Base-by-base conservation (phyloP, 768 basidiomycete species). In the Suillus decipiens region DNA sequence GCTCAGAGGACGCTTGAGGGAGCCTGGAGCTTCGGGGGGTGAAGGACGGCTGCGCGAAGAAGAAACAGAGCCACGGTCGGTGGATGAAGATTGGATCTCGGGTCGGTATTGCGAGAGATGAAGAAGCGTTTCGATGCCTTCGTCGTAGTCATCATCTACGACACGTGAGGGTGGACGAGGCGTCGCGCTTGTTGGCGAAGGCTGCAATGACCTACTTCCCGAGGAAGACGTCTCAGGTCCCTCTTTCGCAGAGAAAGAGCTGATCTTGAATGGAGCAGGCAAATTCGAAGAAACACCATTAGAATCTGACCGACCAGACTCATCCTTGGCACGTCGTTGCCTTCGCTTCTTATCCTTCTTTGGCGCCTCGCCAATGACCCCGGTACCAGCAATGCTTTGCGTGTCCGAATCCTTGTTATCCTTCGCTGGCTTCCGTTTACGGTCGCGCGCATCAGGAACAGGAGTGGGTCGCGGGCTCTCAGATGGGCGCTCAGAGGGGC, bases 81-180 rank as follows among this genome's bases (percentile, higher is more conserved):
- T 28, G 68, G 37, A 67, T 45, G 76, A 71, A 17, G 69, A 61
- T 7, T 72, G 53, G 31, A 64, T 67, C 58, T 73, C 80, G 28
- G 68, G 72, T 36, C 81, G 75, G 67, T 75, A 77, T 66, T 68
- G 89, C 76, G 63, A 75, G 6, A 97, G 80, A 2, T 83, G 86
- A 75, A 97, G 92, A 39, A 97, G 78, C 0, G 92, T 86, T 67
- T 94, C 93, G 5, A 88, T 91, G 31, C 90, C 92, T 74, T 95
- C 95, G 68, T 99, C 95, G 68, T 97, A 97, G 69, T 97, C 92
- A 68, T 99, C 95, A 70, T 97, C 94, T 19, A 96, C 83, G 1
- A 84, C 77, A 8, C 95, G 82, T 12, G 86, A 79, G 8, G 89
- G 87, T 19, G 86, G 83, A 42, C 84, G 76, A 59, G 86, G 83